These are phyloP conservation scores for Leucaena leucocephala DNA, from an alignment of 306 rosid genomes.

Conservation along the genomic window DNA sequence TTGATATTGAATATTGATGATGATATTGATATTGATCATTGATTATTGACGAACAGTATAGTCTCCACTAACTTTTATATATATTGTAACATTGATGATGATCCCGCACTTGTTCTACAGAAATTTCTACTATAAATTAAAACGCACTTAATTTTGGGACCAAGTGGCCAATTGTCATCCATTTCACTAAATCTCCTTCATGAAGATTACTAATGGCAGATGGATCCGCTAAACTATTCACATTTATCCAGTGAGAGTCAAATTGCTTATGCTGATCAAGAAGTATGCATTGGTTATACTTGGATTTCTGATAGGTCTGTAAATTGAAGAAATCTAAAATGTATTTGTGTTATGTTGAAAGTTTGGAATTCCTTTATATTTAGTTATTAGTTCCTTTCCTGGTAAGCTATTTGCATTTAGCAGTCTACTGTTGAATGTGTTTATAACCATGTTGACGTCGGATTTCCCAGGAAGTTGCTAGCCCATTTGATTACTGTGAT, in stretches of 20 bases:
- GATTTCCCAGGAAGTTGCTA: conserved; percentile 9
- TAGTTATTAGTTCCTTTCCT: neutral
- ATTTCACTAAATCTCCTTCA: neutral
- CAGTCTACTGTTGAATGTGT: too few relatives aligned
- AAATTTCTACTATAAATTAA: neutral
- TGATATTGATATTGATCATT: too few relatives aligned
- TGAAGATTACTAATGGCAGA: neutral
- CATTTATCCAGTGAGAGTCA: conserved; percentile 10
- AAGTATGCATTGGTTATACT: conserved; percentile 5
- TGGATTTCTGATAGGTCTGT: neutral
- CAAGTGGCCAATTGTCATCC: neutral
- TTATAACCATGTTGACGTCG: neutral
- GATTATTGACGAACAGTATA: neutral
- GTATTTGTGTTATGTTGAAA: neutral
- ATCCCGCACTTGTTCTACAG: neutral
- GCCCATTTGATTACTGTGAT: conserved; percentile 28
- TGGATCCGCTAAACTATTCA: neutral
- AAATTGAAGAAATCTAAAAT: neutral
- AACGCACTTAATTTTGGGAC: neutral
- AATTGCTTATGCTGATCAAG: conserved; percentile 16
- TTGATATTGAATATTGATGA: neutral
- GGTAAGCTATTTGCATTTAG: too few relatives aligned
- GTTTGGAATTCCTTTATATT: conserved; percentile 6
- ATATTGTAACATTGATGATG: neutral
- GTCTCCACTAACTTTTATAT: neutral